Percentiles rank a stretch among this genome's conserved stretches.
Conservation (phyloP, 2,329 filamentous ascomycete genomes). For the Fusarium sp. region DNA sequence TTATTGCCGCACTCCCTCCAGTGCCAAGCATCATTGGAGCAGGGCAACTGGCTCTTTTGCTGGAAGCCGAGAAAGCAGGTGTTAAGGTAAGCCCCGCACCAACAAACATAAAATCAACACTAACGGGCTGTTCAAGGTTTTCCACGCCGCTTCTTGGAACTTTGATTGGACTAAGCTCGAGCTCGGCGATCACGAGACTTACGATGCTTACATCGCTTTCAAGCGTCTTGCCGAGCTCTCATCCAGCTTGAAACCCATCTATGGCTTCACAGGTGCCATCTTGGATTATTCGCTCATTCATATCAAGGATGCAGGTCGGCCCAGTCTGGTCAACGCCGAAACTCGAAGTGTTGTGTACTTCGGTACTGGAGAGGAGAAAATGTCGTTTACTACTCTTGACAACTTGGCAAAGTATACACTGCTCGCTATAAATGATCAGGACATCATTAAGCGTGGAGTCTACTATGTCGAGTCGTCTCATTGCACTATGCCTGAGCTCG, state of each 20-base stretch:
- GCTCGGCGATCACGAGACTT: slow-evolving; percentile 4
- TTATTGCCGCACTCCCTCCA: background rate
- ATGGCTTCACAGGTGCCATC: background rate
- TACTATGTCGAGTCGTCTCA: background rate
- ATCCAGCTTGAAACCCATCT: background rate
- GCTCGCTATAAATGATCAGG: background rate
- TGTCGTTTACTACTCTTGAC: slow-evolving; percentile 1
- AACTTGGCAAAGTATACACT: slow-evolving; percentile 2
- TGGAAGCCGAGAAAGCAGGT: slow-evolving; percentile 4
- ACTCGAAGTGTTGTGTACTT: background rate
- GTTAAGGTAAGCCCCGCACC: background rate
- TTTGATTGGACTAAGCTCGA: slow-evolving; percentile 6
- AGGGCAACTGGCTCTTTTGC: background rate
- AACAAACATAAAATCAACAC: too few species aligned
- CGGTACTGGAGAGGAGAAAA: background rate
- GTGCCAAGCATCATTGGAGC: background rate
- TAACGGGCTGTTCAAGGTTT: background rate
- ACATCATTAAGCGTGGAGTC: background rate
- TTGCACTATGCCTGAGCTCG: background rate
- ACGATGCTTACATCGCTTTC: slow-evolving; percentile 11
- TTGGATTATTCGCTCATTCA: slow-evolving; percentile 2
- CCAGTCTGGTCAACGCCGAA: background rate
- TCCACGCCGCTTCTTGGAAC: slow-evolving; percentile 4
- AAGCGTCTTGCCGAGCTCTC: slow-evolving; percentile 12
- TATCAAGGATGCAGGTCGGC: background rate